phyloP scores from a whole-genome alignment of 139 green algal species.

The Chlamydomonas sphaeroides region DNA sequence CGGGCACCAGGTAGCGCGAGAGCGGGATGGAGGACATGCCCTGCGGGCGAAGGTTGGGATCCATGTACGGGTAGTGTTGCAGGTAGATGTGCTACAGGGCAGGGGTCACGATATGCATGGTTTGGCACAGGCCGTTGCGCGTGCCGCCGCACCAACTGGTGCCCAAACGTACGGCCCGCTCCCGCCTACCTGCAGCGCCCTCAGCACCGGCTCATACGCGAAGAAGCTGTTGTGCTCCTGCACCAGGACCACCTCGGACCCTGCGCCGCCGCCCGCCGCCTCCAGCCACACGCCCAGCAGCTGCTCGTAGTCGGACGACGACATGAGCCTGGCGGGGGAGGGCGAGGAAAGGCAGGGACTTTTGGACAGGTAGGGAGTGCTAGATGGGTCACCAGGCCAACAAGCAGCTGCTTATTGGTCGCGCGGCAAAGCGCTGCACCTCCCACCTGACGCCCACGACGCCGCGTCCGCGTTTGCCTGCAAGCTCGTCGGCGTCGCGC shows the following conservation, averaged over 20 bases:
- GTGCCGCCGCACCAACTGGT: not conserved
- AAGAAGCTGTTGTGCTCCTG: slow-evolving; percentile 75
- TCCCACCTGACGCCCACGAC: slow-evolving; percentile 31
- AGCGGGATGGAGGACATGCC: slow-evolving; percentile 33
- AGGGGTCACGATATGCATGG: too few species aligned
- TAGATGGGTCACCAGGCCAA: too few species aligned
- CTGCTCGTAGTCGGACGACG: not conserved
- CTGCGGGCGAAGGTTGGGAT: not conserved
- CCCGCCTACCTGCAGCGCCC: slow-evolving; percentile 78
- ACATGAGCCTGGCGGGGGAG: not conserved
- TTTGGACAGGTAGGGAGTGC: too few species aligned
- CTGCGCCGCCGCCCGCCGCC: not conserved
- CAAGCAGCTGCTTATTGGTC: too few species aligned
- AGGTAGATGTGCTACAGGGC: too few species aligned
- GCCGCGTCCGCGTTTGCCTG: not conserved
- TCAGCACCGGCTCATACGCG: slow-evolving; percentile 78
- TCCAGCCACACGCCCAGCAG: slow-evolving; percentile 26
- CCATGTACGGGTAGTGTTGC: too few species aligned
- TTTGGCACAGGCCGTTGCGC: too few species aligned
- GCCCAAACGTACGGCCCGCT: too few species aligned
- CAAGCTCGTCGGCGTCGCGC: slow-evolving; percentile 31
- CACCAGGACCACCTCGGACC: slow-evolving; percentile 25
- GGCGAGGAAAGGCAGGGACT: too few species aligned
- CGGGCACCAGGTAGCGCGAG: slow-evolving; percentile 27
- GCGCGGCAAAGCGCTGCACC: too few species aligned